These are phyloP conservation scores for Botrytis pseudocinerea DNA, from an alignment of 2,329 filamentous ascomycete genomes.

Conservation along the genomic window DNA sequence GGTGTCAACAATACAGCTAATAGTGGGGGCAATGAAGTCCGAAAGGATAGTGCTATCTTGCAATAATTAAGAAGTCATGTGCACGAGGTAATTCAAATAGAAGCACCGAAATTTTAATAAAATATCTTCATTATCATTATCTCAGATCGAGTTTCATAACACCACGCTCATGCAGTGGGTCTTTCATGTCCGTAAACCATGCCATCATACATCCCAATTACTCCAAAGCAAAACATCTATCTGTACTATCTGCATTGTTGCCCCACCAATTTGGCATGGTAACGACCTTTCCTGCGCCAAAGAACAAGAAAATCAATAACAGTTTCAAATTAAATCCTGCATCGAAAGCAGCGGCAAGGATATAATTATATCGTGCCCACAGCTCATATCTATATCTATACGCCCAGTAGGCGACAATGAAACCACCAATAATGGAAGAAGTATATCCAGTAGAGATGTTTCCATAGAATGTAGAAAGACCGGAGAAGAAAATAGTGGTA, in stretches of 20 bases:
- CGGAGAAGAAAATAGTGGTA: constrained; percentile 61
- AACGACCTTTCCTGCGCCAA: constrained; percentile 56
- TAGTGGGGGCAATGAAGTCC: constrained; percentile 2
- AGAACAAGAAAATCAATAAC: constrained; percentile 61
- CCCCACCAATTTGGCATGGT: constrained; percentile 66
- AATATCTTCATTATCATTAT: constrained; percentile 17
- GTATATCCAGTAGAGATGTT: constrained; percentile 62
- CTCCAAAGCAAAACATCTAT: constrained; percentile 58
- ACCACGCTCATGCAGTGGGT: not conserved
- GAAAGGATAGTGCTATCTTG: constrained; percentile 24
- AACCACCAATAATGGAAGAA: constrained; percentile 58
- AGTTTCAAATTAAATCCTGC: constrained; percentile 63
- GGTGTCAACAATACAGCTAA: constrained; percentile 20
- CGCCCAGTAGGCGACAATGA: constrained; percentile 60
- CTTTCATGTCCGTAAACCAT: not conserved
- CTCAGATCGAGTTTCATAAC: not conserved
- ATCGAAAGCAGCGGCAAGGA: constrained; percentile 61
- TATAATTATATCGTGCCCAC: constrained; percentile 62
- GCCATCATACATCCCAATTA: not conserved
- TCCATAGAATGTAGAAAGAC: constrained; percentile 57
- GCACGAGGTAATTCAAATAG: not conserved
- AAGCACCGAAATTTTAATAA: not conserved
- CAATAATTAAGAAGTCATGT: not conserved
- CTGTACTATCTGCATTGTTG: constrained; percentile 55
- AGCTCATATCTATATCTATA: constrained; percentile 56